Evolutionary conservation across 2,329 filamentous ascomycete genomes (phyloP), one percentile per base, ranked within the genome.

Genomic region (Aureobasidium sp.): DNA sequence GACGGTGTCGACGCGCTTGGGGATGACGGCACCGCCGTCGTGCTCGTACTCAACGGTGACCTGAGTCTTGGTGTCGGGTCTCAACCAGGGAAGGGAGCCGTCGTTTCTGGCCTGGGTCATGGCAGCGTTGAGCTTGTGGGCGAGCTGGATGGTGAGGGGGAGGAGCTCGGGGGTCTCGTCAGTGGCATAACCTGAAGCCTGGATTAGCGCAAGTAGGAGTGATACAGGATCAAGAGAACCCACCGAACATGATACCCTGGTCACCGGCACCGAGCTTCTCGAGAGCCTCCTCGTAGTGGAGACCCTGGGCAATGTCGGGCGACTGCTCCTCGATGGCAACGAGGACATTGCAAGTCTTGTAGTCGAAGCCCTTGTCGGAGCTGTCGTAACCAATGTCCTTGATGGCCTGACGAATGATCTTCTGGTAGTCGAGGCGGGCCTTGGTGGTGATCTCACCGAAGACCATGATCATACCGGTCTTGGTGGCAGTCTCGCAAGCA

Each of bases 291-390:
- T 99, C 94, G 79, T 96, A 96, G 84, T 97, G 91, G 63, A 99
- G 90, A 84, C 94, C 94, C 82, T 97, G 94, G 71, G 94, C 94
- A 74, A 99, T 99, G 79, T 99, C 94, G 73, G 93, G 90, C 65
- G 93, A 97, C 82, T 99, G 94, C 82, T 99, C 87, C 87, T 99
- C 94, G 78, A 99, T 97, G 80, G 93, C 94, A 72, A 97, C 92
- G 71, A 97, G 87, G 74, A 99, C 86, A 83, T 97, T 97, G 84
- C 89, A 93, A 71, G 94, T 99, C 88, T 97, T 97, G 91, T 97
- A 96, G 83, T 99, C 94, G 81, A 99, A 99, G 67, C 94, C 94
- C 87, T 99, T 99, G 73, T 85, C 83, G 62, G 94, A 97, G 79
- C 89, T 86, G 81, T 99, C 94, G 81, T 97, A 99, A 73, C 94